A percentile compares a stretch with the other conserved stretches of the same genome.
Conservation (phyloP, 2,329 filamentous ascomycete species). For the Juglanconis juglandina region DNA sequence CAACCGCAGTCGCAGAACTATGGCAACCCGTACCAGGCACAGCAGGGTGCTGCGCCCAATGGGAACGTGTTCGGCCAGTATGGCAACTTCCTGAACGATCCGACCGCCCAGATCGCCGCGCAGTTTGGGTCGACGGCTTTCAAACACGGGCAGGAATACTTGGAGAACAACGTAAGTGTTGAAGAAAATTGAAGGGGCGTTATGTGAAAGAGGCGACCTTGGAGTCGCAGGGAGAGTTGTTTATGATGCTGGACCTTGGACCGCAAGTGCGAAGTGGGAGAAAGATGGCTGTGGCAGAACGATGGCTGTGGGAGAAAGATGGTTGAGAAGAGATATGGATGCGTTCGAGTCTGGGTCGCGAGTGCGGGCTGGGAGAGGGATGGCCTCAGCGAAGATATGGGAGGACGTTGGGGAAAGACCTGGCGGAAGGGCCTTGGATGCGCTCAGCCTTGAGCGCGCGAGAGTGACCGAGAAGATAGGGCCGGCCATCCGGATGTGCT, state of each 20-base stretch:
- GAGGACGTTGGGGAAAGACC: neutral
- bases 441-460: too few relatives aligned
- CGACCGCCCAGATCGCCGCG: conserved; percentile 89
- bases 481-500: neutral
- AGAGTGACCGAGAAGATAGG: neutral
- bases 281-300: neutral
- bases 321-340: too few relatives aligned
- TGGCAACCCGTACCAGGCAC: conserved; percentile 70
- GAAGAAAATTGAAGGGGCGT: too few relatives aligned
- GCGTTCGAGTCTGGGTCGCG: too few relatives aligned
- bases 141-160: conserved; percentile 85
- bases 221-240: neutral
- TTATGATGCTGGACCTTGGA: neutral
- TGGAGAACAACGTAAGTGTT: conserved; percentile 82
- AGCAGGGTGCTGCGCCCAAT: conserved; percentile 48
- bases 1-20: conserved; percentile 65
- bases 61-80: conserved; percentile 67
- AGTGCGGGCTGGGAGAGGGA: too few relatives aligned
- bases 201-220: neutral
- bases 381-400: too few relatives aligned
- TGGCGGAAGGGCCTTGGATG: neutral
- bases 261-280: neutral
- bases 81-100: conserved; percentile 92
- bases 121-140: conserved; percentile 92
- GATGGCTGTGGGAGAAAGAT: too few relatives aligned